These are phyloP conservation scores for Protomyces inouyei DNA, from an alignment of 1,139 yeast genomes.

Conservation along the genomic window DNA sequence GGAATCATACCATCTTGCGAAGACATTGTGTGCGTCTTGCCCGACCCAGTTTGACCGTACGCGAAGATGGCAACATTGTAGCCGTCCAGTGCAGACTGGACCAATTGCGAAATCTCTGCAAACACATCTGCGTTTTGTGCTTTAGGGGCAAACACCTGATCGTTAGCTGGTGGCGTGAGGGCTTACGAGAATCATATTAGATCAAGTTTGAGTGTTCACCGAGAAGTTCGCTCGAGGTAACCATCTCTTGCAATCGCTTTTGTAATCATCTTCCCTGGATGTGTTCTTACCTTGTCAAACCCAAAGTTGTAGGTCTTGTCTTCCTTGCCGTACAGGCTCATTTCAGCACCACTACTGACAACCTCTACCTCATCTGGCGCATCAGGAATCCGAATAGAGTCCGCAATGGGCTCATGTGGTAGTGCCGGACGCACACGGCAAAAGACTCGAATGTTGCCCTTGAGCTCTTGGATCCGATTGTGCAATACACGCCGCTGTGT, in stretches of 20 bases:
- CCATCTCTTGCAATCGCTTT: constrained; percentile 6
- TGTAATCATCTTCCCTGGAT: constrained; percentile 14
- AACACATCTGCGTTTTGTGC: constrained; percentile 61
- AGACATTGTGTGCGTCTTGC: constrained; percentile 91
- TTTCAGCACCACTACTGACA: constrained; percentile 35
- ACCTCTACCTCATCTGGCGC: constrained; percentile 32
- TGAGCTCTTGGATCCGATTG: constrained; percentile 71
- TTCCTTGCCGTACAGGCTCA: constrained; percentile 36
- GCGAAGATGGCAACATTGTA: constrained; percentile 82
- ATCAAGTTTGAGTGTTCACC: constrained; percentile 19
- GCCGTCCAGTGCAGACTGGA: constrained; percentile 88
- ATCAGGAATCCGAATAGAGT: constrained; percentile 13
- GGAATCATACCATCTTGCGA: constrained; percentile 76
- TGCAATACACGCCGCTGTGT: constrained; percentile 61
- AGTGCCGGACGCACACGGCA: constrained; percentile 72
- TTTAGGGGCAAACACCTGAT: constrained; percentile 54
- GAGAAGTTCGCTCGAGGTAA: constrained; percentile 7
- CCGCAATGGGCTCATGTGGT: constrained; percentile 15
- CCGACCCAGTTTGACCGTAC: constrained; percentile 97
- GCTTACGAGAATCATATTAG: constrained; percentile 23
- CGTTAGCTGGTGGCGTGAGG: not conserved
- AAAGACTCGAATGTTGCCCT: constrained; percentile 88
- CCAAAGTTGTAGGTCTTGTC: constrained; percentile 48
- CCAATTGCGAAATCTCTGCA: constrained; percentile 77
- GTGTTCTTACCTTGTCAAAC: constrained; percentile 51